Base-by-base conservation (phyloP, 208 protist species). In the Kentomonas sorsogonicus region DNA sequence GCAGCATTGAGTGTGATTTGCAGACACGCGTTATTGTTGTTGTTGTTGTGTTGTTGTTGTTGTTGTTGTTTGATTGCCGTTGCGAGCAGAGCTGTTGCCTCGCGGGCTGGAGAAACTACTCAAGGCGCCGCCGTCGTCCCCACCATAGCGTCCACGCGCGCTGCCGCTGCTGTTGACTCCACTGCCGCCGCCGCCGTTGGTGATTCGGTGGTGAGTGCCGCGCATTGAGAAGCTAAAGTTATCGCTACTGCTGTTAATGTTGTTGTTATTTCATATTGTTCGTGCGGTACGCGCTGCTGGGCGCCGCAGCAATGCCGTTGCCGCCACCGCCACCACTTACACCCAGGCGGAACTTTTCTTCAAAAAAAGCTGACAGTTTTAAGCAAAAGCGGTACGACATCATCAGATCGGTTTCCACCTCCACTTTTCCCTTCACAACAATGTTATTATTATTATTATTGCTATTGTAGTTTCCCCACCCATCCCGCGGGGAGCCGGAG, bases 401-500 rank as follows among this genome's bases (percentile, higher is more conserved):
- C 83, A 89, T 87, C 30, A 89, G 53, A 46, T 72, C 82, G 18
- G 80, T 88, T 22, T 86, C 76, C 39, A 84, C 68, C 51, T 79
- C 66, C 38, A 94, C 80, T 22, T 73, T 79, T 11, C 86, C 83
- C 50, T 86, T 44, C 13, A 84, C 23, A 11, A 53, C 18, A 4
- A 77, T 33, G 10, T 63, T 66, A 5, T 10, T 52, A 30, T 48
- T 48, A 48, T 48, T 48, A 30, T 38, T 54, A 48, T 48, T 48
- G 10, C 25, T 48, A 48, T 48, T 48, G 16, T 26, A 27, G 16
- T 48, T 22, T 27, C 7, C 16, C 16, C 25, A 48, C 16, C 16
- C n/a, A 26, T 41, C 38, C 16, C 38, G 13, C 38, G 38, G 16
- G 16, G 38, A 16, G 11, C 38, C 38, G 11, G 16, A 41, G 11